A percentile compares a stretch with the other conserved stretches of the same genome.
These are phyloP conservation scores for Selaginella moellendorffii DNA, from an alignment of 75 land plant genomes.

Conservation along the genomic window DNA sequence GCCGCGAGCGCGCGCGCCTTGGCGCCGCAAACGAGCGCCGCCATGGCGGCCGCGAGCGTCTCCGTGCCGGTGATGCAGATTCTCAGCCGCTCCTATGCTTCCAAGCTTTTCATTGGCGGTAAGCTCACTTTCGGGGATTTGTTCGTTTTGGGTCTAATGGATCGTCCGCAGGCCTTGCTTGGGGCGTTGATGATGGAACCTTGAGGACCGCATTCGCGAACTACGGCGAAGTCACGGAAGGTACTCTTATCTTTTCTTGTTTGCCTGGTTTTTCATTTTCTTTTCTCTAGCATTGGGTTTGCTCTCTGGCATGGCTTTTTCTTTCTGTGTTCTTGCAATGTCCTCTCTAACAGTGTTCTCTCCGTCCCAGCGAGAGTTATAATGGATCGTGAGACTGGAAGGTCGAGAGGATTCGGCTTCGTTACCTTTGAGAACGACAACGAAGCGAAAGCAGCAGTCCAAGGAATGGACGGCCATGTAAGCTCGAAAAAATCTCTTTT, in stretches of 20 bases:
- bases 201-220: constrained; percentile 44
- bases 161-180: constrained; percentile 38
- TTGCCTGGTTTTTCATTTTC: neutral
- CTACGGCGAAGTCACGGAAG: constrained; percentile 57
- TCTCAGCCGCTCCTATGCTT: constrained; percentile 1
- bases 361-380: constrained; percentile 14
- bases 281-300: neutral
- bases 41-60: neutral
- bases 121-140: neutral
- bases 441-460: neutral
- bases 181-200: constrained; percentile 38
- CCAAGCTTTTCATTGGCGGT: constrained; percentile 19
- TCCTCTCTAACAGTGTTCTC: too few species aligned
- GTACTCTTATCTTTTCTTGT: constrained; percentile 13
- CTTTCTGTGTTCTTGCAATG: too few species aligned
- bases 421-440: neutral
- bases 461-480: neutral
- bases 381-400: neutral
- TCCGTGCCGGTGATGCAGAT: neutral
- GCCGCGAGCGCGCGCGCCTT: neutral
- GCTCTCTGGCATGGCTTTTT: too few species aligned
- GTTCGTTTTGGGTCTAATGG: neutral
- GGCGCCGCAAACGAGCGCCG: too few species aligned
- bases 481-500: neutral
- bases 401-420: neutral